phyloP scores from a whole-genome alignment of 257 asterid species.

The Solanum peruvianum region DNA sequence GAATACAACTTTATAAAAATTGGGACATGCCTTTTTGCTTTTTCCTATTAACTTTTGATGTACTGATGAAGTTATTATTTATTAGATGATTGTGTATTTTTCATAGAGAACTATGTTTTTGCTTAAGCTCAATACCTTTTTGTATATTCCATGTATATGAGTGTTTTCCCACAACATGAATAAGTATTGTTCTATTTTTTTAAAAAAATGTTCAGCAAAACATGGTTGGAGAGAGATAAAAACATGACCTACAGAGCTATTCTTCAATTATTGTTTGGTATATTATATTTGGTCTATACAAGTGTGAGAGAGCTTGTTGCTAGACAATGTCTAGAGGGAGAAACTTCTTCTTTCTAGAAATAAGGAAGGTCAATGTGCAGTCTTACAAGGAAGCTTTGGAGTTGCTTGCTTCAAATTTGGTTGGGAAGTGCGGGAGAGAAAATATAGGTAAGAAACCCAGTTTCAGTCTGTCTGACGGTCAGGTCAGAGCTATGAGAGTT shows the following conservation, averaged over 20 bases:
- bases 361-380: background rate
- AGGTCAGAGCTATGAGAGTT: background rate
- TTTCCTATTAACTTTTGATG: background rate
- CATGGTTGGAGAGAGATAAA: background rate
- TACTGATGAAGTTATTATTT: background rate
- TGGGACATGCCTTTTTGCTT: background rate
- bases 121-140: background rate
- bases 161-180: background rate
- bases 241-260: background rate
- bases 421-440: background rate
- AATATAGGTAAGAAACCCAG: background rate
- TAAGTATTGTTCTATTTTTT: background rate
- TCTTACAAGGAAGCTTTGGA: background rate
- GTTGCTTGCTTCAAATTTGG: background rate
- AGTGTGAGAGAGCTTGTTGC: background rate
- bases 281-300: background rate
- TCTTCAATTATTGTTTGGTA: background rate
- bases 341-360: background rate
- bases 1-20: background rate
- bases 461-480: background rate
- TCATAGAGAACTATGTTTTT: background rate
- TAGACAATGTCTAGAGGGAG: background rate
- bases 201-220: background rate
- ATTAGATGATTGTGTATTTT: background rate
- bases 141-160: background rate